Conservation (phyloP, 257 asterid species). For the Nicotiana tabacum region DNA sequence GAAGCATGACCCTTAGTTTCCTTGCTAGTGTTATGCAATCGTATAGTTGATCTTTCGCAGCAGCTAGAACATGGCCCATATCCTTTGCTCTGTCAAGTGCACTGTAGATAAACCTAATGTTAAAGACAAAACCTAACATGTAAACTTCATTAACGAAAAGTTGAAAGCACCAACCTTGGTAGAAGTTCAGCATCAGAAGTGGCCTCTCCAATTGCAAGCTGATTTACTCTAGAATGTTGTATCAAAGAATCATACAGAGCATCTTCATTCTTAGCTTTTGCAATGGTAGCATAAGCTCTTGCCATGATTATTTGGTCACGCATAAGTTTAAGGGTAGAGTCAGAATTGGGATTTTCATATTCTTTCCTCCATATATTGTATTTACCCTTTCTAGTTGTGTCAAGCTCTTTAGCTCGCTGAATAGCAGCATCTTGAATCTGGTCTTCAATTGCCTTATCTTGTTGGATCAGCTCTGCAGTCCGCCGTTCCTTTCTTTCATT, state of each 20-base stretch:
- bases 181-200: slow-evolving; percentile 78
- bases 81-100: slow-evolving; percentile 75
- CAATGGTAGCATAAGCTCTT: slow-evolving; percentile 82
- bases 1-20: slow-evolving; percentile 89
- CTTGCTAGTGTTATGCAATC: slow-evolving; percentile 69
- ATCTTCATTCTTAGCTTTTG: slow-evolving; percentile 73
- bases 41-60: slow-evolving; percentile 77
- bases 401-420: slow-evolving; percentile 67
- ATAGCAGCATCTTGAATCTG: slow-evolving; percentile 83
- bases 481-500: slow-evolving; percentile 67
- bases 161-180: slow-evolving; percentile 51
- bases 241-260: slow-evolving; percentile 59
- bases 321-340: slow-evolving; percentile 83
- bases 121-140: slow-evolving; percentile 19
- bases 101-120: slow-evolving; percentile 28
- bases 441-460: slow-evolving; percentile 53
- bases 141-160: slow-evolving; percentile 10
- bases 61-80: slow-evolving; percentile 85
- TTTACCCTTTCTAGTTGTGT: slow-evolving; percentile 69
- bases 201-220: slow-evolving; percentile 75
- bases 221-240: slow-evolving; percentile 71
- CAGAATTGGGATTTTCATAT: slow-evolving; percentile 77
- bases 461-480: slow-evolving; percentile 61
- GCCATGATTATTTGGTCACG: slow-evolving; percentile 95
- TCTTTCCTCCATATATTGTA: slow-evolving; percentile 93